Evolutionary conservation across 768 basidiomycete genomes (phyloP).

Genomic region (Mycena crocata): DNA sequence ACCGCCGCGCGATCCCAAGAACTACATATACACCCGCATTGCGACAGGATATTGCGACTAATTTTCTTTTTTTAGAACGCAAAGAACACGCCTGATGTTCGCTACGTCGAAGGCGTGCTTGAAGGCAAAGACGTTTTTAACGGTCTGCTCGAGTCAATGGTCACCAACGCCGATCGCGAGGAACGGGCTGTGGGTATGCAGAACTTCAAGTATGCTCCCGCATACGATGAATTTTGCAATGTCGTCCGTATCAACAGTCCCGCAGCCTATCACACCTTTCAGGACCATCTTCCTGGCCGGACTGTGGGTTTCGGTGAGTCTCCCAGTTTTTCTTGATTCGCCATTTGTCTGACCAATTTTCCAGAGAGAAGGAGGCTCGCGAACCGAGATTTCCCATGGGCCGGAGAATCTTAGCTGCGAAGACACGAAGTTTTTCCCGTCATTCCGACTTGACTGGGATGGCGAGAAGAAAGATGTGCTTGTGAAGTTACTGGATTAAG

Average conservation of each 20-base stretch:
- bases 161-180: slow-evolving; percentile 37
- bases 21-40: neutral
- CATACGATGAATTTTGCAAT: slow-evolving; percentile 44
- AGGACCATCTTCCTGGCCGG: slow-evolving; percentile 34
- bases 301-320: slow-evolving; percentile 35
- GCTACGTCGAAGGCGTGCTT: slow-evolving; percentile 34
- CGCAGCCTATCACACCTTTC: slow-evolving; percentile 33
- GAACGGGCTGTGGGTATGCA: slow-evolving; percentile 45
- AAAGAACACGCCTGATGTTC: slow-evolving; percentile 13
- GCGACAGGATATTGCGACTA: neutral
- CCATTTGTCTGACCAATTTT: neutral
- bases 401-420: slow-evolving; percentile 48
- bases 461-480: slow-evolving; percentile 25
- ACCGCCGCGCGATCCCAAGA: neutral
- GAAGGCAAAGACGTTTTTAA: slow-evolving; percentile 46
- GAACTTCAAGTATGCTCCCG: slow-evolving; percentile 49
- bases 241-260: slow-evolving; percentile 42
- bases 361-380: slow-evolving; percentile 24
- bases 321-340: neutral
- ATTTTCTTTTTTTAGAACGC: neutral
- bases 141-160: slow-evolving; percentile 46
- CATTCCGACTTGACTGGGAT: slow-evolving; percentile 42
- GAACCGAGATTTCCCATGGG: slow-evolving; percentile 38
- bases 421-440: slow-evolving; percentile 48
- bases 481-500: neutral